Percentiles rank a stretch among this genome's conserved stretches.
phyloP scores from a whole-genome alignment of 768 basidiomycete genomes.

The Mycena rebaudengoi region DNA sequence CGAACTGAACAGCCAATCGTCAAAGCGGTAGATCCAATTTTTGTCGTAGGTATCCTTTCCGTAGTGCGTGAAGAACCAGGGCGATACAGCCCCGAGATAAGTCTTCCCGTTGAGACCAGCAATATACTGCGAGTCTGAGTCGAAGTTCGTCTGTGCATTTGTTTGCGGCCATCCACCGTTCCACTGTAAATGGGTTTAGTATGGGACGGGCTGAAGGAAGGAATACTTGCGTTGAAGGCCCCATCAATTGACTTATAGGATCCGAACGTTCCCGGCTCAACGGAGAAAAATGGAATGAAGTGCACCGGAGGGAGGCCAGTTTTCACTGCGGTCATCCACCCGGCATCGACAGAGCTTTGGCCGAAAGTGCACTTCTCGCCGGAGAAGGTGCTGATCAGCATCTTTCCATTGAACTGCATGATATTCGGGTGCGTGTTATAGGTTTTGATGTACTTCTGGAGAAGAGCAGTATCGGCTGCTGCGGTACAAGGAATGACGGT shows the following conservation, averaged over 20 bases:
- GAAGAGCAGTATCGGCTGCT: neutral
- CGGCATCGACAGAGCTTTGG: neutral
- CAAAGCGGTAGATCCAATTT: too few relatives aligned
- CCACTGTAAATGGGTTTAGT: neutral
- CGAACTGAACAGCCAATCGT: too few relatives aligned
- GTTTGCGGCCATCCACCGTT: neutral
- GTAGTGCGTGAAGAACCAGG: slow-evolving; percentile 1
- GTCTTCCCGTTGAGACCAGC: neutral
- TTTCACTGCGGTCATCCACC: neutral
- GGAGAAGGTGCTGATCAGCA: neutral
- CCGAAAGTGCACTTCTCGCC: neutral
- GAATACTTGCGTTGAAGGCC: neutral
- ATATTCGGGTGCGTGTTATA: neutral
- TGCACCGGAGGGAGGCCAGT: neutral
- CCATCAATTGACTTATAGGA: neutral
- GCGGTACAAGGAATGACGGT: neutral
- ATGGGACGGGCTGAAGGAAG: neutral
- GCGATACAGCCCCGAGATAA: neutral
- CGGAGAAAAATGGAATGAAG: neutral
- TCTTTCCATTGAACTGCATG: neutral
- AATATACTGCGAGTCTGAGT: neutral
- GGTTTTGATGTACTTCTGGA: neutral
- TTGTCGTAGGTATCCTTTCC: neutral
- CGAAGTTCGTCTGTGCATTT: neutral
- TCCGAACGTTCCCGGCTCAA: neutral